Evolutionary conservation across 2,329 filamentous ascomycete genomes (phyloP), one percentile per base, ranked within the genome.

Genomic region (Fonsecaea multimorphosa): DNA sequence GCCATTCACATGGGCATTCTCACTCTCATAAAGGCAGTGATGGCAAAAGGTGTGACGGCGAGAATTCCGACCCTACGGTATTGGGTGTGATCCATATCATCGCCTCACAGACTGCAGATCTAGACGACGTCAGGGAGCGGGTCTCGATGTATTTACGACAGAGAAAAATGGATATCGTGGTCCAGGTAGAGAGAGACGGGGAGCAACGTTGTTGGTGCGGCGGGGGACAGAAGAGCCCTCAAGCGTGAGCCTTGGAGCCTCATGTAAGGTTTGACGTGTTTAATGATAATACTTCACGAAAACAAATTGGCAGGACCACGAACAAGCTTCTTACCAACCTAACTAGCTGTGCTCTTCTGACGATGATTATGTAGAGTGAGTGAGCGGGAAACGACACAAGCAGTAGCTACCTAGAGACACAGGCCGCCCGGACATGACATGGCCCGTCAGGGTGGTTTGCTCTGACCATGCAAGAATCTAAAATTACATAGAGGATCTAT

Each of bases 181-280:
- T 97, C 4, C 94, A 97, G 78, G 91, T 96, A 1, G 94, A 97
- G 78, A 83, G 89, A 54, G 92, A 97, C 73, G 91, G 91, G 0
- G 92, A 96, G 58, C 81, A 80, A 3, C 78, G 81, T 63, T 89
- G 87, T 73, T 89, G 86, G 86, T 89, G 87, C 58, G 65, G 67
- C 16, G 67, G 58, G 34, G 69, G 67, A 4, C 55, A 53, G 46
- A 69, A 69, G 52, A 56, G 32, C 24, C 11, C 58, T 3, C 27
- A 31, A 12, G 27, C 27, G 14, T 54, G 51, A 54, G 19, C 22
- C 44, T 24, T 24, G 9, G 44, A 3, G 44, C 44, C 19, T 24
- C 44, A 24, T 49, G 19, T 3, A 24, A 3, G 44, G 8, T 49
- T 24, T 49, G 44, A 49, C 11, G 19, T 49, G 44, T 49, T 49